Conservation (phyloP, 1,284 basidiomycete species). For the Austroboletus niveus region DNA sequence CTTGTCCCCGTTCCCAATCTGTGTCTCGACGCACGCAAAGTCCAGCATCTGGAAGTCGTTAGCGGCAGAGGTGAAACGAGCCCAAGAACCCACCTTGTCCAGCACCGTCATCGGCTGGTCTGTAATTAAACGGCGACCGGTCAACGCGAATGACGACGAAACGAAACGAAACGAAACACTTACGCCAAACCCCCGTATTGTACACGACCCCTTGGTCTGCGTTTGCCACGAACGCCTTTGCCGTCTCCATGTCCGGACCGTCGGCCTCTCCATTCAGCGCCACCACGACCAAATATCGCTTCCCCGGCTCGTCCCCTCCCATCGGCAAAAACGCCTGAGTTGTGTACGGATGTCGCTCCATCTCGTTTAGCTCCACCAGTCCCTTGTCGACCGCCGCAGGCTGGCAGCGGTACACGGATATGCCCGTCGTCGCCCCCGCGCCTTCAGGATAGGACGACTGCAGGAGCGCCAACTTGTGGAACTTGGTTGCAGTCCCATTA, state of each 20-base stretch:
- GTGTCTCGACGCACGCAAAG: constrained; percentile 81
- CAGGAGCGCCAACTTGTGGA: constrained; percentile 79
- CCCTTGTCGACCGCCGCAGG: constrained; percentile 54
- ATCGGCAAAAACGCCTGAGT: constrained; percentile 91
- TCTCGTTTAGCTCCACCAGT: constrained; percentile 51
- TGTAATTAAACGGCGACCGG: constrained; percentile 27
- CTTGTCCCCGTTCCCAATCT: constrained; percentile 69
- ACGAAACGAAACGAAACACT: constrained; percentile 35
- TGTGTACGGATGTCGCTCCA: constrained; percentile 78
- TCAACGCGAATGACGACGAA: constrained; percentile 6
- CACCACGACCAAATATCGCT: constrained; percentile 79
- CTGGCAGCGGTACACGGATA: constrained; percentile 76
- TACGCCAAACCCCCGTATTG: constrained; percentile 83
- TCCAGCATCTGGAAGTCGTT: constrained; percentile 58
- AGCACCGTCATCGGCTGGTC: constrained; percentile 86
- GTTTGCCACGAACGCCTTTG: constrained; percentile 80
- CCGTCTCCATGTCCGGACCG: constrained; percentile 68
- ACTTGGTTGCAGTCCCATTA: constrained; percentile 85
- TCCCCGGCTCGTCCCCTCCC: constrained; percentile 56
- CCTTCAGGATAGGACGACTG: constrained; percentile 60
- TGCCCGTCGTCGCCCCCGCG: constrained; percentile 53
- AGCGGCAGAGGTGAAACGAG: background rate
- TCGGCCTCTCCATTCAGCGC: constrained; percentile 74
- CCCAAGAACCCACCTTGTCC: constrained; percentile 47
- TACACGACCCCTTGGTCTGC: constrained; percentile 84